These are phyloP conservation scores for Penicillium herquei DNA, from an alignment of 495 filamentous ascomycete species.

Conservation along the genomic window DNA sequence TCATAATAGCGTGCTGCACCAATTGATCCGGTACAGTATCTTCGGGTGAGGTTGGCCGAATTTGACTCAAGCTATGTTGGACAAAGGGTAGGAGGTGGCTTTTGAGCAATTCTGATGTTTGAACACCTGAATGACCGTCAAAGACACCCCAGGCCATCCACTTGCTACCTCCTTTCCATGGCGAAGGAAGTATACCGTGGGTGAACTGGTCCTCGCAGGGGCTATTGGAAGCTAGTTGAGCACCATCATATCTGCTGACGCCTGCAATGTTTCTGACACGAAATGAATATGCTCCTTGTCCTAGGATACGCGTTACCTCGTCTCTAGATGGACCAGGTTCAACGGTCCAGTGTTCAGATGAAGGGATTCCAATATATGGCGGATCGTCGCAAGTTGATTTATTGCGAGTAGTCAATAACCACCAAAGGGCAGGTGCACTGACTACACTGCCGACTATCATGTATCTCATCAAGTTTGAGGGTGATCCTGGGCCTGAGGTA, in stretches of 20 bases:
- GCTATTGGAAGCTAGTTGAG: conserved; percentile 45
- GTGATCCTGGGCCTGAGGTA: too few species aligned
- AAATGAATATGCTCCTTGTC: conserved; percentile 21
- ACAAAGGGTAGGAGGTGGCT: conserved; percentile 43
- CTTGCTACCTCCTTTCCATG: conserved; percentile 28
- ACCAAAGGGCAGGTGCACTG: conserved; percentile 22
- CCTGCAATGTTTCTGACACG: conserved; percentile 15
- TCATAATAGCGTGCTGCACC: conserved; percentile 41
- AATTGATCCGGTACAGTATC: conserved; percentile 17
- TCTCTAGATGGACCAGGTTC: conserved; percentile 20
- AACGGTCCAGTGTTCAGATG: conserved; percentile 9
- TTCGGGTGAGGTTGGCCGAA: conserved; percentile 9
- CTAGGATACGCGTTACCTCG: conserved; percentile 26
- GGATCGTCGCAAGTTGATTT: background rate
- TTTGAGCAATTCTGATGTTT: conserved; percentile 42
- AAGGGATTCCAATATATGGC: conserved; percentile 16
- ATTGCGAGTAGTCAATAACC: conserved; percentile 16
- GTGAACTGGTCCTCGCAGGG: conserved; percentile 48
- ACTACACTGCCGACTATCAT: conserved; percentile 13
- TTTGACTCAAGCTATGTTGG: conserved; percentile 26
- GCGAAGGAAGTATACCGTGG: conserved; percentile 43
- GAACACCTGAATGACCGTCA: conserved; percentile 51
- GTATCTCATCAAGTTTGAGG: conserved; percentile 7
- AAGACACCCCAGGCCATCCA: conserved; percentile 52
- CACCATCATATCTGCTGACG: conserved; percentile 43